Conservation (phyloP, 371 early-diverging fungal species). For the Actinomortierella ambigua region DNA sequence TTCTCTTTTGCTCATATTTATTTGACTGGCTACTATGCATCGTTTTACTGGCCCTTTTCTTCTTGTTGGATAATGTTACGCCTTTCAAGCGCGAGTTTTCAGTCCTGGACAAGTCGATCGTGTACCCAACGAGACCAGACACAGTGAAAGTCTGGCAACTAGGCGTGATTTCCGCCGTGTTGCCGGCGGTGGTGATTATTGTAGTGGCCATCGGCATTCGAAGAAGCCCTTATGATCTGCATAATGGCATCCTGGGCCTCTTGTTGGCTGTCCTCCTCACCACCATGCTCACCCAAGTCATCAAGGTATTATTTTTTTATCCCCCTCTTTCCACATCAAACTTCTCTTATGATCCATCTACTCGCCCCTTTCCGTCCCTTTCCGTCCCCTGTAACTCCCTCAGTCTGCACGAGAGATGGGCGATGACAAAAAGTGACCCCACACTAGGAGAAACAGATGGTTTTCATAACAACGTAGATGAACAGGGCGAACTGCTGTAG, state of each 20-base stretch:
- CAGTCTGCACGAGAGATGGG: too few species aligned
- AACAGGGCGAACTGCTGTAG: too few species aligned
- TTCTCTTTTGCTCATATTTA: conserved; percentile 60
- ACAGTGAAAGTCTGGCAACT: conserved; percentile 63
- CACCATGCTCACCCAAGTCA: conserved; percentile 67
- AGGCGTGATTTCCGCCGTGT: conserved; percentile 53
- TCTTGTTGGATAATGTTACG: conserved; percentile 57
- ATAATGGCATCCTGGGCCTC: conserved; percentile 67
- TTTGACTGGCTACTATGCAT: conserved; percentile 70
- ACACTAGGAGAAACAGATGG: background rate
- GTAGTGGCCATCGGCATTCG: conserved; percentile 48
- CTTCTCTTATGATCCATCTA: too few species aligned
- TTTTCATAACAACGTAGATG: too few species aligned
- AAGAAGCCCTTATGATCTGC: conserved; percentile 64
- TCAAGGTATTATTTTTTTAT: conserved; percentile 59
- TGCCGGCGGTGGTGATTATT: conserved; percentile 60
- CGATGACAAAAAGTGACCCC: conserved; percentile 1
- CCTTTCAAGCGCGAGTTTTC: conserved; percentile 75
- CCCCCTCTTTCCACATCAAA: too few species aligned
- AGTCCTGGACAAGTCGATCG: conserved; percentile 64
- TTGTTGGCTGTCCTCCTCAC: conserved; percentile 63
- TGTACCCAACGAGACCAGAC: conserved; percentile 61
- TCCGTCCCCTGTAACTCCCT: too few species aligned
- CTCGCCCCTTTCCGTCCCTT: too few species aligned
- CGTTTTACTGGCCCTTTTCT: conserved; percentile 62